phyloP scores from a whole-genome alignment of 1,284 basidiomycete species.

The Ustilago curta region DNA sequence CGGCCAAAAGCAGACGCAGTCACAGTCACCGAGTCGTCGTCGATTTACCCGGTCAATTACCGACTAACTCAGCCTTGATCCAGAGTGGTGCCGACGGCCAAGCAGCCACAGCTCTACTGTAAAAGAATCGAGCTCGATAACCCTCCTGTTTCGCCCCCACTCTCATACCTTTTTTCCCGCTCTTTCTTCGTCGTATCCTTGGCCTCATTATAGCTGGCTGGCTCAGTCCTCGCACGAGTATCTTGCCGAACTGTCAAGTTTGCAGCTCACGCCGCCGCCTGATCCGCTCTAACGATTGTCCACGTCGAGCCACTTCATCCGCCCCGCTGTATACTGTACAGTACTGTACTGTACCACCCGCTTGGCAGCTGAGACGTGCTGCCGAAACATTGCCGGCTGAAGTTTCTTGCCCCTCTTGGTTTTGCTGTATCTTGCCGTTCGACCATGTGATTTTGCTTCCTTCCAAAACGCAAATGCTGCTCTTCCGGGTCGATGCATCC shows the following conservation, averaged over 20 bases:
- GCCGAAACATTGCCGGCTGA: slow-evolving; percentile 12
- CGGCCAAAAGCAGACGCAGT: too few species aligned
- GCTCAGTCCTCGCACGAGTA: not conserved
- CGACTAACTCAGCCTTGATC: not conserved
- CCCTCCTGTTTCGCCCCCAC: slow-evolving; percentile 4
- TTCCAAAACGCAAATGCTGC: not conserved
- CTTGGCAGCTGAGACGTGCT: not conserved
- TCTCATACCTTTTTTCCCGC: not conserved
- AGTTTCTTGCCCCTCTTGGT: not conserved
- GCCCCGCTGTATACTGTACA: too few species aligned
- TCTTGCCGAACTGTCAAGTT: not conserved
- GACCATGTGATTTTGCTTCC: slow-evolving; percentile 19
- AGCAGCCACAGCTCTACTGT: slow-evolving; percentile 3
- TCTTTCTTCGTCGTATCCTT: slow-evolving; percentile 6
- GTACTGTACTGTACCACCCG: too few species aligned
- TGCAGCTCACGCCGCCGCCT: too few species aligned
- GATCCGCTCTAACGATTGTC: too few species aligned
- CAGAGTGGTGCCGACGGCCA: not conserved
- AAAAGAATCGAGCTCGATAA: not conserved
- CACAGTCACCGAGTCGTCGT: too few species aligned
- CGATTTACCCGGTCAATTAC: too few species aligned
- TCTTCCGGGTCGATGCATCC: not conserved
- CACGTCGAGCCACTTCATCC: too few species aligned
- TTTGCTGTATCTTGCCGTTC: slow-evolving; percentile 6
- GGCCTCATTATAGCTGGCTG: not conserved